Conservation (phyloP, 2,329 filamentous ascomycete species). For the Stachybotrys echinatus region DNA sequence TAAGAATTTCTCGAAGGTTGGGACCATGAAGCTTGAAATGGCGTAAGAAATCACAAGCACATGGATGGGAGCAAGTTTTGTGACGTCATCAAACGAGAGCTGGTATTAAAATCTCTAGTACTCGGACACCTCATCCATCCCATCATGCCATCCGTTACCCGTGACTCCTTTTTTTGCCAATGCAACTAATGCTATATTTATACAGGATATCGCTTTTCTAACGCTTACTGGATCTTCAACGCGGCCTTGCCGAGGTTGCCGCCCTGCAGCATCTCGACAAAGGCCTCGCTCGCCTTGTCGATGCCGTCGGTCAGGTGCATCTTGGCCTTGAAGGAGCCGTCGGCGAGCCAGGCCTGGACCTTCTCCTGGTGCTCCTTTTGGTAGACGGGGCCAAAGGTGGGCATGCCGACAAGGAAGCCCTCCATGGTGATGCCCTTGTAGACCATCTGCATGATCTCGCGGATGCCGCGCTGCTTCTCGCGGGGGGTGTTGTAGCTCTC, state of each 20-base stretch:
- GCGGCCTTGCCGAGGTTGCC: conserved; percentile 86
- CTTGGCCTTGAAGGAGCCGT: conserved; percentile 69
- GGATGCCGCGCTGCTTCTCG: conserved; percentile 58
- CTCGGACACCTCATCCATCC: no score
- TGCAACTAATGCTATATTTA: no score
- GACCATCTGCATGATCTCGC: conserved; percentile 61
- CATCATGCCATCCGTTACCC: no score
- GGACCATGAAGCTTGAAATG: no score
- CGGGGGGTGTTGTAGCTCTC: conserved; percentile 63
- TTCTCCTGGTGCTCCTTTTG: conserved; percentile 68
- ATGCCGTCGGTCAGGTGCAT: conserved; percentile 68
- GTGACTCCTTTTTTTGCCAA: no score
- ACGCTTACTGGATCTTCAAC: conserved; percentile 47
- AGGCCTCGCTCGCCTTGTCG: conserved; percentile 69
- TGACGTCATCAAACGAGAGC: no score
- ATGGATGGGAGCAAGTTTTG: no score
- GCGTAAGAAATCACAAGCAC: no score
- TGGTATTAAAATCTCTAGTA: no score
- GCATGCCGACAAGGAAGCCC: conserved; percentile 70
- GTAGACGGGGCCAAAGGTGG: conserved; percentile 62
- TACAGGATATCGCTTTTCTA: no score
- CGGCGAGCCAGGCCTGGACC: conserved; percentile 68
- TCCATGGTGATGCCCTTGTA: conserved; percentile 63
- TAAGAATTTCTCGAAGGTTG: no score
- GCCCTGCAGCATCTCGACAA: conserved; percentile 70